Conservation (phyloP, 495 filamentous ascomycete species). For the Aspergillus sclerotioniger region DNA sequence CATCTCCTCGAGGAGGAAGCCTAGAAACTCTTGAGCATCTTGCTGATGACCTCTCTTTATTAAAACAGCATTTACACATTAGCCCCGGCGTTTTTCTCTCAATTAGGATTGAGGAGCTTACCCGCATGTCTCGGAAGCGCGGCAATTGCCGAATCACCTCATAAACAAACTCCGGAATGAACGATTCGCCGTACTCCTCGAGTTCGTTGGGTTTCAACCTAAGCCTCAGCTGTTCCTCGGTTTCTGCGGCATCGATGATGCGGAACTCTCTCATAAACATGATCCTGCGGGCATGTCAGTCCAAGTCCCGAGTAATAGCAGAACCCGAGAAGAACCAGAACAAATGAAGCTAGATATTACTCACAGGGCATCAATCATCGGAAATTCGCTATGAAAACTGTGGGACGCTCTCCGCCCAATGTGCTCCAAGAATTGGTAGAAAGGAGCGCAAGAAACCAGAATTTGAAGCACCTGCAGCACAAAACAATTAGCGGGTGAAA, state of each 20-base stretch:
- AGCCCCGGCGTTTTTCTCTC: background rate
- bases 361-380: conserved; percentile 90
- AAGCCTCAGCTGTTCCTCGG: conserved; percentile 68
- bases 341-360: conserved; percentile 28
- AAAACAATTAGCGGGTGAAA: conserved; percentile 4
- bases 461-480: conserved; percentile 78
- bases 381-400: conserved; percentile 93
- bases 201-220: conserved; percentile 77
- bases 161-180: conserved; percentile 94
- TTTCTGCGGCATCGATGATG: conserved; percentile 72
- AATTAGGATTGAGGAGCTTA: conserved; percentile 38
- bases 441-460: conserved; percentile 86
- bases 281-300: conserved; percentile 54
- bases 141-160: conserved; percentile 83
- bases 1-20: conserved; percentile 86
- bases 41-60: conserved; percentile 86
- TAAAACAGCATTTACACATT: background rate
- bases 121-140: conserved; percentile 87
- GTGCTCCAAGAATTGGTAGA: conserved; percentile 90
- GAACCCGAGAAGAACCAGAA: background rate
- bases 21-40: conserved; percentile 96
- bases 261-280: conserved; percentile 95
- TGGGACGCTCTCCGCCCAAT: conserved; percentile 77
- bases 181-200: conserved; percentile 86
- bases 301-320: background rate